phyloP scores from a whole-genome alignment of 352 stramenopile genomes.

The Thalassiosira delicatula region DNA sequence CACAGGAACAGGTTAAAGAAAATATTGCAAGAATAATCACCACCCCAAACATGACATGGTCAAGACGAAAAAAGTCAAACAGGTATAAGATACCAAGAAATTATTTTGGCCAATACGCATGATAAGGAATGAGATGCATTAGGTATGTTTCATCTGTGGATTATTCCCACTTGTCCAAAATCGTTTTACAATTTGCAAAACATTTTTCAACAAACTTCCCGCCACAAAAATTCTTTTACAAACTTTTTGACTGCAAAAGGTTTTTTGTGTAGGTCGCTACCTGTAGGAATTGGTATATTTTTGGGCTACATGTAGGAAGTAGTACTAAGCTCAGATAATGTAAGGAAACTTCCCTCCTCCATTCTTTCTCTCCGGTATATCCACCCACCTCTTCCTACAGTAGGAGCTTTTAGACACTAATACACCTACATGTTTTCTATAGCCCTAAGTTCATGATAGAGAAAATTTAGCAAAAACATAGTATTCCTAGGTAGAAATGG shows the following conservation, averaged over 20 bases:
- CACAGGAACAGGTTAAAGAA: not conserved
- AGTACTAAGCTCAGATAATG: too few relatives aligned
- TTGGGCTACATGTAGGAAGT: too few relatives aligned
- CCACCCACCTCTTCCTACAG: constrained; percentile 4
- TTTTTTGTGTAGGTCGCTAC: not conserved
- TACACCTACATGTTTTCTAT: constrained; percentile 1
- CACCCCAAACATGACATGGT: not conserved
- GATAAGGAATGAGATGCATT: not conserved
- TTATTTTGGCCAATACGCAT: constrained; percentile 1
- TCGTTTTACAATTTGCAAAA: not conserved
- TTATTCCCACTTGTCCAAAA: not conserved
- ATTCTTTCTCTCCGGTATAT: not conserved
- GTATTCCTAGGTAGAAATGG: constrained; percentile 10
- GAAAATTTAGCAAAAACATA: constrained; percentile 6
- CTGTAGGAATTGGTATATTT: constrained; percentile 11
- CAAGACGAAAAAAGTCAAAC: not conserved
- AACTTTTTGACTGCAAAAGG: not conserved
- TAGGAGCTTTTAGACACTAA: not conserved
- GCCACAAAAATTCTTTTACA: constrained; percentile 1
- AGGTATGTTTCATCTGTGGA: not conserved
- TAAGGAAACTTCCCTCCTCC: not conserved
- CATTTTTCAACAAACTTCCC: too few relatives aligned
- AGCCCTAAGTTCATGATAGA: not conserved
- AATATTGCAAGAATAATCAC: not conserved
- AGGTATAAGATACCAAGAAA: constrained; percentile 5